phyloP scores from a whole-genome alignment of 768 basidiomycete species.

The Boletus sp. region DNA sequence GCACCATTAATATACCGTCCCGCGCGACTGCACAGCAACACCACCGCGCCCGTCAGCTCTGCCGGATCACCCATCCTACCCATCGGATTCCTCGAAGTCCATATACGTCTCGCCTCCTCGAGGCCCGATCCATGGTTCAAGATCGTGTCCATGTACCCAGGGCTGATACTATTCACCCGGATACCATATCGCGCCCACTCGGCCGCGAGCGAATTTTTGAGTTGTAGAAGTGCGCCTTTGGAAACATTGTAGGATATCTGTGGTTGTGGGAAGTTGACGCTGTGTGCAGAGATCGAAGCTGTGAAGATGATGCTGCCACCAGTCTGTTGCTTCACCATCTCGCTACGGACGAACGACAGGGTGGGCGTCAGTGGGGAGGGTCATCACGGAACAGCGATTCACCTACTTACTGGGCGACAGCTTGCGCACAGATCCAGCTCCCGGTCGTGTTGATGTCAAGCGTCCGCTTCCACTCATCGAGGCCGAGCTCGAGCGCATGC shows the following conservation, averaged over 20 bases:
- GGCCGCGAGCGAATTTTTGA: conserved; percentile 38
- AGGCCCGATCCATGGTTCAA: conserved; percentile 37
- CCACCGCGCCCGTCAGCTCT: conserved; percentile 38
- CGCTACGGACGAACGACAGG: conserved; percentile 18
- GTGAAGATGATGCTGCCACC: conserved; percentile 43
- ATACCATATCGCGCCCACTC: conserved; percentile 43
- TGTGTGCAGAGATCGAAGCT: conserved; percentile 42
- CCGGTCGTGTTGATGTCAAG: conserved; percentile 44
- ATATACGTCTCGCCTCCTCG: conserved; percentile 33
- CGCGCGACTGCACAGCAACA: conserved; percentile 41
- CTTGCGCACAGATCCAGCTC: conserved; percentile 43
- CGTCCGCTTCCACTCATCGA: conserved; percentile 36
- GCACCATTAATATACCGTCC: conserved; percentile 44
- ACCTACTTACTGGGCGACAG: conserved; percentile 35
- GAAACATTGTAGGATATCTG: conserved; percentile 43
- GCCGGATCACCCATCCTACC: conserved; percentile 42
- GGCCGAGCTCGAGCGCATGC: conserved; percentile 31
- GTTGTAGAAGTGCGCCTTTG: conserved; percentile 39
- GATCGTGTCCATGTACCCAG: conserved; percentile 44
- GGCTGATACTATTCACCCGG: conserved; percentile 41
- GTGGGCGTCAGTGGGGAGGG: not conserved
- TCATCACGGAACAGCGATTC: not conserved
- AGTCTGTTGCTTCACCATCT: conserved; percentile 40
- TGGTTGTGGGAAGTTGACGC: conserved; percentile 40
- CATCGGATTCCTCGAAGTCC: conserved; percentile 40